Evolutionary conservation across 345 rosid species (phyloP).

Genomic region (Syzygium grande): DNA sequence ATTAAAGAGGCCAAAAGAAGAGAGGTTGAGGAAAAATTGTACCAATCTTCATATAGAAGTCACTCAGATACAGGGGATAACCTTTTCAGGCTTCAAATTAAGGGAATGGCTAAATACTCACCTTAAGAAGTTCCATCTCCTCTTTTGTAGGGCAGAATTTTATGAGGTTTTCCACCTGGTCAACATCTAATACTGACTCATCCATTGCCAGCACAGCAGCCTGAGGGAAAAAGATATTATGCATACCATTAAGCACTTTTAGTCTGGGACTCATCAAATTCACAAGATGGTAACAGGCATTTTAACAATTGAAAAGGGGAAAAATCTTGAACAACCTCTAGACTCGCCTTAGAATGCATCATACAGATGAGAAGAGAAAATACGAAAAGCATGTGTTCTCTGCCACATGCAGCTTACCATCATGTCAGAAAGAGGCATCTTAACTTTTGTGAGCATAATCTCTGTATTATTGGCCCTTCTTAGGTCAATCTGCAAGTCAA

Average conservation of each 20-base stretch:
- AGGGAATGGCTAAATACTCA: slow-evolving; percentile 19
- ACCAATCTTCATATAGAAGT: not conserved
- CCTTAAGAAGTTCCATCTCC: slow-evolving; percentile 99
- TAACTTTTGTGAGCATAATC: slow-evolving; percentile 99
- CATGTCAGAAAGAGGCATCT: slow-evolving; percentile 98
- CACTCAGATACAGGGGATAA: not conserved
- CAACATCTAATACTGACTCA: slow-evolving; percentile 82
- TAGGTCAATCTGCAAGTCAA: slow-evolving; percentile 62
- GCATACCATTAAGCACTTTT: not conserved
- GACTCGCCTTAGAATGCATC: not conserved
- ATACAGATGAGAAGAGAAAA: not conserved
- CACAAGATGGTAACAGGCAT: not conserved
- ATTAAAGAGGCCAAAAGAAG: not conserved
- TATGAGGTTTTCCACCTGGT: slow-evolving; percentile 97
- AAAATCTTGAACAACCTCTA: not conserved
- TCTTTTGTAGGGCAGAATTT: slow-evolving; percentile 98
- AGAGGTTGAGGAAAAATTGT: not conserved
- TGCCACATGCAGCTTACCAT: slow-evolving; percentile 59
- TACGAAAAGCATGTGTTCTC: not conserved
- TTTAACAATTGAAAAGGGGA: not conserved
- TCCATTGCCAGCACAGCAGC: slow-evolving; percentile 97
- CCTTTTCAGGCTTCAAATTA: not conserved
- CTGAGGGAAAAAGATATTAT: slow-evolving; percentile 22
- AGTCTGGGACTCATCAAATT: not conserved
- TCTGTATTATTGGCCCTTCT: slow-evolving; percentile 99